Conservation (phyloP, 108 stramenopile species). For the Cyclotella cryptica region DNA sequence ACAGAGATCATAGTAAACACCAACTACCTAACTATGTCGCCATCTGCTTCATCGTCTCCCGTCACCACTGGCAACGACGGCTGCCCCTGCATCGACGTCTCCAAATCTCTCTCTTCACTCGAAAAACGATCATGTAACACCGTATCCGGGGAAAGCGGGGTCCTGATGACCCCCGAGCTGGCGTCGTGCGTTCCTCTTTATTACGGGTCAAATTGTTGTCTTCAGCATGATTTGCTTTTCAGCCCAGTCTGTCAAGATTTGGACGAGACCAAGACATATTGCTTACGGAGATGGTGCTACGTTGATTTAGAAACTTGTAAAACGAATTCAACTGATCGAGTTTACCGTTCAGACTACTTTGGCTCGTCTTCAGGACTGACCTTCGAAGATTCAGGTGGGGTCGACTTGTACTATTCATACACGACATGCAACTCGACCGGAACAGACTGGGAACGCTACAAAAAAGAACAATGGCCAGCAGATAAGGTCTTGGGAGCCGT, state of each 20-base stretch:
- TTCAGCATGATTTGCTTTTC: constrained; percentile 34
- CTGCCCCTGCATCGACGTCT: constrained; percentile 22
- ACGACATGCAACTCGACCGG: constrained; percentile 33
- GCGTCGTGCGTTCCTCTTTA: constrained; percentile 25
- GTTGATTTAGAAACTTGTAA: constrained; percentile 23
- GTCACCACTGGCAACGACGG: constrained; percentile 25
- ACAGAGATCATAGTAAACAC: too few species aligned
- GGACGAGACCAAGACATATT: constrained; percentile 10
- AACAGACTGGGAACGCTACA: neutral
- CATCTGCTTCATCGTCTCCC: neutral
- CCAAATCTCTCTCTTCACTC: constrained; percentile 24
- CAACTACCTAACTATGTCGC: too few species aligned
- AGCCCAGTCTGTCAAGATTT: constrained; percentile 7
- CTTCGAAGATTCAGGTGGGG: neutral
- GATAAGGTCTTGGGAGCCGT: constrained; percentile 2
- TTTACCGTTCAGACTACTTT: constrained; percentile 13
- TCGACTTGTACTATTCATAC: constrained; percentile 27
- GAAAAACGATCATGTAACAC: constrained; percentile 6
- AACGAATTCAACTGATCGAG: constrained; percentile 13
- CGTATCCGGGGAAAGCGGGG: constrained; percentile 3
- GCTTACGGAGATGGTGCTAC: constrained; percentile 28
- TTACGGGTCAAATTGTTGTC: constrained; percentile 25
- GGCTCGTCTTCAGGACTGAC: neutral
- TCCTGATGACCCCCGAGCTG: constrained; percentile 11
- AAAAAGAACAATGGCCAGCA: neutral